Evolutionary conservation across 2,329 filamentous ascomycete species (phyloP).

Genomic region (Teratosphaeria epicoccoides): DNA sequence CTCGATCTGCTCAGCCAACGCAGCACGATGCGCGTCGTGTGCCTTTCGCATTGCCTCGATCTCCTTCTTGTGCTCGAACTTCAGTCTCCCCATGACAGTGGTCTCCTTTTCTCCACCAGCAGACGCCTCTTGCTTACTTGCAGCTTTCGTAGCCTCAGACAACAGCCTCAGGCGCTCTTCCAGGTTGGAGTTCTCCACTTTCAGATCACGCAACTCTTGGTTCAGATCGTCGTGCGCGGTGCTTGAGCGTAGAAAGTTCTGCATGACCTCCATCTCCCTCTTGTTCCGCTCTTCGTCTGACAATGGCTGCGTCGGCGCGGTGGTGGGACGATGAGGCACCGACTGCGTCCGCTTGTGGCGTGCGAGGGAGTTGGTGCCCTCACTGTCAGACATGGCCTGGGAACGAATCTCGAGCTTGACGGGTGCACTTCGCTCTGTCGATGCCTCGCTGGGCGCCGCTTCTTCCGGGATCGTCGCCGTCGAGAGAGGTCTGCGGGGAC

Average conservation of each 20-base stretch:
- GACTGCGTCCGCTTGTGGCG: constrained; percentile 15
- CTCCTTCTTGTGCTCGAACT: constrained; percentile 2
- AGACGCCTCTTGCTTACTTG: constrained; percentile 2
- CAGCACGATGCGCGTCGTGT: neutral
- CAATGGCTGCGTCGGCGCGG: constrained; percentile 8
- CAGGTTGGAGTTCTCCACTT: constrained; percentile 14
- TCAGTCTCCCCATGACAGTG: constrained; percentile 1
- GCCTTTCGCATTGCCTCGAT: neutral
- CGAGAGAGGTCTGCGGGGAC: constrained; percentile 11
- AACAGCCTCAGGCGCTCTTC: constrained; percentile 13
- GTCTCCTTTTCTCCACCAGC: constrained; percentile 5
- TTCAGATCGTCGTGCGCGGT: constrained; percentile 15
- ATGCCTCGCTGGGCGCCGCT: constrained; percentile 1
- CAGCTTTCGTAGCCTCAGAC: constrained; percentile 5
- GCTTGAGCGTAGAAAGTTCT: constrained; percentile 19
- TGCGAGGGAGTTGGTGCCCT: constrained; percentile 8
- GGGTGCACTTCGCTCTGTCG: constrained; percentile 7
- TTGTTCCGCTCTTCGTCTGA: constrained; percentile 13
- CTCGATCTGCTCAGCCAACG: neutral
- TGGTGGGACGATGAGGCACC: constrained; percentile 9
- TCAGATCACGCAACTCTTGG: constrained; percentile 16
- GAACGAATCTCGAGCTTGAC: constrained; percentile 8
- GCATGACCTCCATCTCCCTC: constrained; percentile 21
- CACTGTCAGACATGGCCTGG: constrained; percentile 16
- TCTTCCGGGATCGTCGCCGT: constrained; percentile 19